phyloP scores from a whole-genome alignment of 208 protist genomes.

The Trypanosoma brucei region DNA sequence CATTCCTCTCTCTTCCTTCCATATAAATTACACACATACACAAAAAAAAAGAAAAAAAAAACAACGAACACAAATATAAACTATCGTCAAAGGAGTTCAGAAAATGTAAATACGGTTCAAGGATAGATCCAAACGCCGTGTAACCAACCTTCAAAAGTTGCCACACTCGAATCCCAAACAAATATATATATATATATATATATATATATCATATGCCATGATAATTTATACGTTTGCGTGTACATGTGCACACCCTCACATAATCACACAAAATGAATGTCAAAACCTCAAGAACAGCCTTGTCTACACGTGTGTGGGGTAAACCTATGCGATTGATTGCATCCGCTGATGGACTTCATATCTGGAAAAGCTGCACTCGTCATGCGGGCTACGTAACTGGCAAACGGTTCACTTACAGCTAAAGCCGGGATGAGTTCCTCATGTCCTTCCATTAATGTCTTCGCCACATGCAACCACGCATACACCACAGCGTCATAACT shows the following conservation, averaged over 20 bases:
- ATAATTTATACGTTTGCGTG: no score
- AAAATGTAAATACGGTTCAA: no score
- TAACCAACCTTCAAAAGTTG: no score
- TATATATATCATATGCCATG: no score
- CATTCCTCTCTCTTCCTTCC: no score
- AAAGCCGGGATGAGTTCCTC: conserved; percentile 42
- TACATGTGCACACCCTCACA: background rate
- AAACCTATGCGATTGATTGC: conserved; percentile 43
- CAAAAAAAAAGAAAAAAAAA: no score
- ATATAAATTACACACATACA: no score
- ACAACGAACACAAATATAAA: no score
- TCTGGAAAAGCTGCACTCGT: conserved; percentile 52
- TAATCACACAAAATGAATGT: background rate
- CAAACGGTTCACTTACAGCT: conserved; percentile 30
- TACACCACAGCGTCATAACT: conserved; percentile 70
- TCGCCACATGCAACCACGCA: conserved; percentile 59
- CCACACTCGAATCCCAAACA: no score
- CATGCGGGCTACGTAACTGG: conserved; percentile 50
- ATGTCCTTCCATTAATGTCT: conserved; percentile 36
- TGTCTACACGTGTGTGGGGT: conserved; percentile 25
- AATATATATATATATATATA: no score
- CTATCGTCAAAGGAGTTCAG: no score
- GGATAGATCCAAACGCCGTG: no score
- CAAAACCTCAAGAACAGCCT: background rate
- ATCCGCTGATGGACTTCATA: conserved; percentile 35